Conservation (phyloP, 495 filamentous ascomycete genomes). For the Hypomontagnella submonticulosa region DNA sequence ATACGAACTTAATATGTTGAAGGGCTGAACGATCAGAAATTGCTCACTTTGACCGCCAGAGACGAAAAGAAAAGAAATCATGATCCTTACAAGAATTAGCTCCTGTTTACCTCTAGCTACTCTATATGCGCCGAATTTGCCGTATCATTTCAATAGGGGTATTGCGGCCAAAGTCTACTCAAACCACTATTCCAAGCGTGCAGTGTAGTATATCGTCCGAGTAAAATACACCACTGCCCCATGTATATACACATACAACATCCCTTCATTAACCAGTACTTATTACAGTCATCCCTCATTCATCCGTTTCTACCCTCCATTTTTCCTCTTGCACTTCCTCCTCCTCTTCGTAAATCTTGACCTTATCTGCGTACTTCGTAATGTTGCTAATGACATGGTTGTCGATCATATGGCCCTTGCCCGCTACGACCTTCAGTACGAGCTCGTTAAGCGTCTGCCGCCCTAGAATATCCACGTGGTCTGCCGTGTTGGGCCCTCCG, state of each 20-base stretch:
- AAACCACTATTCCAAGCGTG: conserved; percentile 7
- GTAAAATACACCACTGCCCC: conserved; percentile 12
- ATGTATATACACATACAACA: conserved; percentile 12
- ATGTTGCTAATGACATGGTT: conserved; percentile 85
- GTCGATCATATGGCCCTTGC: conserved; percentile 80
- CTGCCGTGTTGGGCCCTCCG: conserved; percentile 94
- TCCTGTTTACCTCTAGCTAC: conserved; percentile 6
- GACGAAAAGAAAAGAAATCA: neutral
- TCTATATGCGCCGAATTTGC: conserved; percentile 3
- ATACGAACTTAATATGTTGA: no score
- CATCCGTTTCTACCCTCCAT: neutral
- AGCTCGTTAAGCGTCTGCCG: conserved; percentile 89
- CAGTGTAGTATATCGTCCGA: conserved; percentile 1
- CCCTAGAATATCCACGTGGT: conserved; percentile 97
- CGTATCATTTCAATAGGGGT: conserved; percentile 13
- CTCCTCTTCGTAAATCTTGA: conserved; percentile 70
- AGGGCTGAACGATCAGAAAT: no score
- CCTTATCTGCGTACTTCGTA: conserved; percentile 78
- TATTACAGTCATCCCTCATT: conserved; percentile 13
- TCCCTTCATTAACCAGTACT: conserved; percentile 8
- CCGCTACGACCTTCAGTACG: conserved; percentile 88
- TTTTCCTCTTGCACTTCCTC: conserved; percentile 7
- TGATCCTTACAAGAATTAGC: neutral
- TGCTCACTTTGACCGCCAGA: no score
- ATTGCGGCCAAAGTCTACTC: conserved; percentile 16